phyloP scores from a whole-genome alignment of 208 protist species.

The Lotmaria passim region DNA sequence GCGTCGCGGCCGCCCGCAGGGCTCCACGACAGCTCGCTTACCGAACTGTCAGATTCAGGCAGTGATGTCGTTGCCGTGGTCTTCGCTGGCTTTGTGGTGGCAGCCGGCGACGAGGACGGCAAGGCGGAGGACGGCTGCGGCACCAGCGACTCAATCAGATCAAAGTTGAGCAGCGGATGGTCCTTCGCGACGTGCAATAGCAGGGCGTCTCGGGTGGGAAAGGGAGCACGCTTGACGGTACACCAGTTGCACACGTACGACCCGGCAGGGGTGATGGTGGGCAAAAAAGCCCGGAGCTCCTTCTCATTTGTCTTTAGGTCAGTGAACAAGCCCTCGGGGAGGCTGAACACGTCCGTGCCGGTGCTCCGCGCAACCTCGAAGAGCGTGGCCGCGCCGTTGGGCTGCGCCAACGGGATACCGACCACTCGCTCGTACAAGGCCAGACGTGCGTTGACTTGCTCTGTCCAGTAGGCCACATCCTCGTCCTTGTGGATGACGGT shows the following conservation, averaged over 20 bases:
- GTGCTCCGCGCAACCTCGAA: neutral
- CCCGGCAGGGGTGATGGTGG: slow-evolving; percentile 64
- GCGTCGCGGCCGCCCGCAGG: neutral
- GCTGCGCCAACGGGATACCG: slow-evolving; percentile 55
- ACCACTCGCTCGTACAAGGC: slow-evolving; percentile 63
- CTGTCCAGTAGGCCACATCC: slow-evolving; percentile 47
- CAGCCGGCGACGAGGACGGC: neutral
- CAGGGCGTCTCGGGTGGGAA: slow-evolving; percentile 79
- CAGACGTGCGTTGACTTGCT: slow-evolving; percentile 67
- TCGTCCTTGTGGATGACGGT: slow-evolving; percentile 57
- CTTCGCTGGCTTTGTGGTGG: neutral
- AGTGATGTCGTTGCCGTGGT: too few relatives aligned
- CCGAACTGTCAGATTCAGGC: too few relatives aligned
- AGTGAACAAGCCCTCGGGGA: neutral
- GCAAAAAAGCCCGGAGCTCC: slow-evolving; percentile 28
- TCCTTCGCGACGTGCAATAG: slow-evolving; percentile 74
- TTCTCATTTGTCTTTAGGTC: neutral
- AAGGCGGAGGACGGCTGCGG: slow-evolving; percentile 26
- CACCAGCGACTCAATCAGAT: slow-evolving; percentile 68
- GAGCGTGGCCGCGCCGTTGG: neutral
- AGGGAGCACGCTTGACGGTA: slow-evolving; percentile 34
- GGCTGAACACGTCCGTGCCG: neutral
- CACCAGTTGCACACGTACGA: slow-evolving; percentile 90
- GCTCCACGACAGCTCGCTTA: neutral
- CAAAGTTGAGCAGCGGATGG: slow-evolving; percentile 77